Percentiles rank a stretch among this genome's conserved stretches.
Evolutionary conservation across 2,329 filamentous ascomycete genomes (phyloP).

Genomic region (Cladosporium velox): DNA sequence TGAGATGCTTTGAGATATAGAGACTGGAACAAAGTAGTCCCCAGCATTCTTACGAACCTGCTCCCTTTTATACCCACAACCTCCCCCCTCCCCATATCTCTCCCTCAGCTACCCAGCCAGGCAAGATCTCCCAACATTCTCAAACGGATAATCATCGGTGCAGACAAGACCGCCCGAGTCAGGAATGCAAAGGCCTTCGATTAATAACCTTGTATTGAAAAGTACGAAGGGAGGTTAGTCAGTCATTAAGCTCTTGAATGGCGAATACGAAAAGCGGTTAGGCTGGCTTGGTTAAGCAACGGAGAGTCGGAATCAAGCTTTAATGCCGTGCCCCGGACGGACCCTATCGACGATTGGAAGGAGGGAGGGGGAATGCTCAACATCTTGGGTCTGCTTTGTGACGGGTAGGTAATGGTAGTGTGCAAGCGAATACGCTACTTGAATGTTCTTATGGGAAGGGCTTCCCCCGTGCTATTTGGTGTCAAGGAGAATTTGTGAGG

Average conservation of each 20-base stretch:
- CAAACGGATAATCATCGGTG: background rate
- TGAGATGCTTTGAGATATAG: background rate
- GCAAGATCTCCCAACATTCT: background rate
- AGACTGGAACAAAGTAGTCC: background rate
- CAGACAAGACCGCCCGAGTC: background rate
- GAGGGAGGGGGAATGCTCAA: too few species aligned
- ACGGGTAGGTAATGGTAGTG: background rate
- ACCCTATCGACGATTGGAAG: background rate
- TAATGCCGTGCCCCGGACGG: background rate
- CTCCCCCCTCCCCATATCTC: background rate
- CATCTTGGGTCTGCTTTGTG: too few species aligned
- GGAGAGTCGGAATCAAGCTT: background rate
- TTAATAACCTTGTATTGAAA: background rate
- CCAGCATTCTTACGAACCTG: background rate
- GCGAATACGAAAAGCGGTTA: slow-evolving; percentile 1
- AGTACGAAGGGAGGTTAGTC: slow-evolving; percentile 18
- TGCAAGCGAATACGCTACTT: background rate
- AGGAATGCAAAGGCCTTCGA: background rate
- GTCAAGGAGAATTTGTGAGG: background rate
- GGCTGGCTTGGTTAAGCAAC: background rate
- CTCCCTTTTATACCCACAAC: background rate
- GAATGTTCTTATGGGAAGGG: background rate
- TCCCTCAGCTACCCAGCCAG: background rate
- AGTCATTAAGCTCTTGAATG: background rate
- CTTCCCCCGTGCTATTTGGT: too few species aligned